Percentiles rank a stretch among this genome's conserved stretches.
phyloP scores from a whole-genome alignment of 1,139 yeast genomes.

The Geotrichum macrosporum region DNA sequence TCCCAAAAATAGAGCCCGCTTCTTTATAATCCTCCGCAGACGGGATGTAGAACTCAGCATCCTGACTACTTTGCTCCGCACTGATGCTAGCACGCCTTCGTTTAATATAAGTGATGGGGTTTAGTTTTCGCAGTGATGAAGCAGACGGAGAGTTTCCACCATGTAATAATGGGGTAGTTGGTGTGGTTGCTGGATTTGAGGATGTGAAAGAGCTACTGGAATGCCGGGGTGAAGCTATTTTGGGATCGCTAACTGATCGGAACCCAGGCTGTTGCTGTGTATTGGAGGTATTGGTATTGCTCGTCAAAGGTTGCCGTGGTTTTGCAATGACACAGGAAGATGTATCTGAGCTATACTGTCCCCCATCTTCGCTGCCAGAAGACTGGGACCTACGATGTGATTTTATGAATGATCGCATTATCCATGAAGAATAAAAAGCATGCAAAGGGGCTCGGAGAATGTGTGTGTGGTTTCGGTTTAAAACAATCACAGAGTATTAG shows the following conservation, averaged over 20 bases:
- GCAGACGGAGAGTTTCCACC: too few relatives aligned
- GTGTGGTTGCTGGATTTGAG: too few relatives aligned
- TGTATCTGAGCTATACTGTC: background rate
- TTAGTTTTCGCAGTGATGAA: conserved; percentile 29
- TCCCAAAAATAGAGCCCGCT: conserved; percentile 37
- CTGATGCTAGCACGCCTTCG: conserved; percentile 16
- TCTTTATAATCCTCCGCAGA: conserved; percentile 25
- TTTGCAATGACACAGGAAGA: too few relatives aligned
- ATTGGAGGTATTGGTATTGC: too few relatives aligned
- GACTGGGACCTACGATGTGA: conserved; percentile 26
- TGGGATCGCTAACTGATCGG: conserved; percentile 3
- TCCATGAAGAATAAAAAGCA: background rate
- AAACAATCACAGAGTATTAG: too few relatives aligned
- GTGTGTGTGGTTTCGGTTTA: too few relatives aligned
- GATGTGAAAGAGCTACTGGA: too few relatives aligned
- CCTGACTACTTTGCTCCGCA: too few relatives aligned
- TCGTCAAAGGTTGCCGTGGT: too few relatives aligned
- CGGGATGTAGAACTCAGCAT: conserved; percentile 11
- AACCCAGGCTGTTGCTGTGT: too few relatives aligned
- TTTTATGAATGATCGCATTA: conserved; percentile 30
- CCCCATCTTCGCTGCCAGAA: conserved; percentile 18
- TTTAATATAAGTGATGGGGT: conserved; percentile 29
- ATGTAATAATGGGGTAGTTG: too few relatives aligned
- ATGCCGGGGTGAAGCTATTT: too few relatives aligned
- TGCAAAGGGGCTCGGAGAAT: background rate